Conservation (phyloP, 2,329 filamentous ascomycete species). For the Colletotrichum horii region DNA sequence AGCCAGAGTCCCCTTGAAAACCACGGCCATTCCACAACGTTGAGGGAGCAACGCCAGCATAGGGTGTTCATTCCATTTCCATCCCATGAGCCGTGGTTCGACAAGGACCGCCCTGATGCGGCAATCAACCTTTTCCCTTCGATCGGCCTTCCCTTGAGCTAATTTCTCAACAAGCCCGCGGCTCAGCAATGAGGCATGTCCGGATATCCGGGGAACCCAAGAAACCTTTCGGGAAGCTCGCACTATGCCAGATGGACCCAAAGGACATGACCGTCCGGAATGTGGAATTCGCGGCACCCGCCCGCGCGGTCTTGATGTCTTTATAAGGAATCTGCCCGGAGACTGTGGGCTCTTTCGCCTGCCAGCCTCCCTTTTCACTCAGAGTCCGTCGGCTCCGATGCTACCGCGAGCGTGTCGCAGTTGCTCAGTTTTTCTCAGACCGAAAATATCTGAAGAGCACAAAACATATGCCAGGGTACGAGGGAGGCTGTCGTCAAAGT, state of each 20-base stretch:
- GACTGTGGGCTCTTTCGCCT: neutral
- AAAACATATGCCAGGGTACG: neutral
- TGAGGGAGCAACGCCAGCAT: constrained; percentile 9
- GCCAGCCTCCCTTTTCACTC: neutral
- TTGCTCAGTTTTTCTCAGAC: neutral
- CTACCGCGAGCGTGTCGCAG: neutral
- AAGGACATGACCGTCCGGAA: constrained; percentile 5
- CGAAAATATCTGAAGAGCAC: neutral
- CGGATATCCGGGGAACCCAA: neutral
- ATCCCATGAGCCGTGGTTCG: constrained; percentile 1
- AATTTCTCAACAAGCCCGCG: neutral
- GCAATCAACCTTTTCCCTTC: neutral
- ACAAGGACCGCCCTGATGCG: neutral
- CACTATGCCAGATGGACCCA: neutral
- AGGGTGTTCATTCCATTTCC: constrained; percentile 19
- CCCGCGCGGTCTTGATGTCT: neutral
- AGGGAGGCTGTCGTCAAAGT: neutral
- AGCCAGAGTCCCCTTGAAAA: constrained; percentile 3
- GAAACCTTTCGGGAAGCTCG: neutral
- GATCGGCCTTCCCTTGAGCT: neutral
- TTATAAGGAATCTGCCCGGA: neutral
- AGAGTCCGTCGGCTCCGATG: neutral
- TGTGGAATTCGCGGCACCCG: constrained; percentile 4
- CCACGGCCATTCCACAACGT: constrained; percentile 1
- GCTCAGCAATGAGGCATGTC: neutral